phyloP scores from a whole-genome alignment of 441 rosid genomes.

The Hura crepitans region DNA sequence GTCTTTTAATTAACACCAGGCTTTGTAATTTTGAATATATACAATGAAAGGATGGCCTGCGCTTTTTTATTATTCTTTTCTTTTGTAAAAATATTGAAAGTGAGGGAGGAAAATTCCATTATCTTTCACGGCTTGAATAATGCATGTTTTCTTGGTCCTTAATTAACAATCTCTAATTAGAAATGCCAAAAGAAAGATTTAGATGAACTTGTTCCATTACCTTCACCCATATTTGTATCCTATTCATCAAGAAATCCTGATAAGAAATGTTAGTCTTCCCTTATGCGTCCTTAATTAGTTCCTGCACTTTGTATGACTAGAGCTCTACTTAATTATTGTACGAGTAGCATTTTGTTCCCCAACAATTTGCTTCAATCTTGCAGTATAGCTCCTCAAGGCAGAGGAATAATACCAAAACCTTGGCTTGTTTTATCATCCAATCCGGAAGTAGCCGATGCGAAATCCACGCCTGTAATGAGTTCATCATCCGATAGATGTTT shows the following conservation, averaged over 20 bases:
- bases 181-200: too few relatives aligned
- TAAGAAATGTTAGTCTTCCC: too few relatives aligned
- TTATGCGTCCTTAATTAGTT: conserved; percentile 41
- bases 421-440: conserved; percentile 44
- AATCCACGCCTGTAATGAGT: conserved; percentile 46
- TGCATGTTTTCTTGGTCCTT: too few relatives aligned
- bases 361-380: conserved; percentile 32
- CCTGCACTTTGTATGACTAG: conserved; percentile 43
- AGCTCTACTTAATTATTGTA: conserved; percentile 34
- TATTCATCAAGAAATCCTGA: too few relatives aligned
- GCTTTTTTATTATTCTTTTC: too few relatives aligned
- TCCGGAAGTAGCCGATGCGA: conserved; percentile 57
- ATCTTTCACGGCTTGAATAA: too few relatives aligned
- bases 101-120: too few relatives aligned
- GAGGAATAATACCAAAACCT: conserved; percentile 24
- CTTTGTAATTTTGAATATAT: conserved; percentile 32
- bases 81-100: too few relatives aligned
- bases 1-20: conserved; percentile 27
- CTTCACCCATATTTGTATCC: too few relatives aligned
- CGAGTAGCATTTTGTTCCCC: conserved; percentile 39
- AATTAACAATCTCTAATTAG: too few relatives aligned
- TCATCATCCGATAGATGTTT: conserved; percentile 37
- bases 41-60: conserved; percentile 27
- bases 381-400: conserved; percentile 38
- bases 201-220: too few relatives aligned